These are phyloP conservation scores for Boletus sp. DNA, from an alignment of 768 basidiomycete species.

Conservation along the genomic window DNA sequence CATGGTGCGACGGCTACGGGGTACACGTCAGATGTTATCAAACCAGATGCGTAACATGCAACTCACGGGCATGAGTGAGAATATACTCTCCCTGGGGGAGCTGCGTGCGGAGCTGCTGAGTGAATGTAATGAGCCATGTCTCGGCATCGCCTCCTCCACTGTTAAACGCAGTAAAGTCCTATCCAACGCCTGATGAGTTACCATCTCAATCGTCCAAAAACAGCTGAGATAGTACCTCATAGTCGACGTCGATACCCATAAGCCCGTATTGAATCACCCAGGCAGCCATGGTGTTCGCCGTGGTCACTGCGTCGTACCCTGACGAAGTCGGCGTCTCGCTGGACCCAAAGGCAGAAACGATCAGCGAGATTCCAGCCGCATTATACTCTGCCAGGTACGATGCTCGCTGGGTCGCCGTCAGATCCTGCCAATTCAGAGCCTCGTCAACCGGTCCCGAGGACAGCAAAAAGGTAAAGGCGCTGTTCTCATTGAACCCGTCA, in stretches of 20 bases:
- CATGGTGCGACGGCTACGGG: constrained; percentile 19
- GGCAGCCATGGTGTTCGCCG: constrained; percentile 44
- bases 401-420: constrained; percentile 37
- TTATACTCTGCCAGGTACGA: constrained; percentile 47
- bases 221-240: constrained; percentile 33
- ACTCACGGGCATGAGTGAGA: constrained; percentile 34
- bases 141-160: constrained; percentile 38
- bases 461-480: constrained; percentile 42
- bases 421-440: constrained; percentile 43
- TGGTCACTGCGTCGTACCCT: constrained; percentile 38
- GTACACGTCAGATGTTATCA: not conserved
- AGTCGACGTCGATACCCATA: constrained; percentile 56
- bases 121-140: constrained; percentile 34
- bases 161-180: constrained; percentile 36
- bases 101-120: constrained; percentile 29
- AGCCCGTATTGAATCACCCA: constrained; percentile 47
- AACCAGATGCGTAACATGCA: not conserved
- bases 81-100: constrained; percentile 20
- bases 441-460: constrained; percentile 41
- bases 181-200: not conserved
- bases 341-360: constrained; percentile 55
- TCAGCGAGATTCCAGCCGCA: constrained; percentile 54
- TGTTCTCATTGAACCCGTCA: constrained; percentile 9
- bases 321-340: constrained; percentile 40
- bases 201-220: not conserved